Percentiles rank a stretch among this genome's conserved stretches.
Evolutionary conservation across 352 stramenopile species (phyloP).

Genomic region (Pythium aristosporum): DNA sequence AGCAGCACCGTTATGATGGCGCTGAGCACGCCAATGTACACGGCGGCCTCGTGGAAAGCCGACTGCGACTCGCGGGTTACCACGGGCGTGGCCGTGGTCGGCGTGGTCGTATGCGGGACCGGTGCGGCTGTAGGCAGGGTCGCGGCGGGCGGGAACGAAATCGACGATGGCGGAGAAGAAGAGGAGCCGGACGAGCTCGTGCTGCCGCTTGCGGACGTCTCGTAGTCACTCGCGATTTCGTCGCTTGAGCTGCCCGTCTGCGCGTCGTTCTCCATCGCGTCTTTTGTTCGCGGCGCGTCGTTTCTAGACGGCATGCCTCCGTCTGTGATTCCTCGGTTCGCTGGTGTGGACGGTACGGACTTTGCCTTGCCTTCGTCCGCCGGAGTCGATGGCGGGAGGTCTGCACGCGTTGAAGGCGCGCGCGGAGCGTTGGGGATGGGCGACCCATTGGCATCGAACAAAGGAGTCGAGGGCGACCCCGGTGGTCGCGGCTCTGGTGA

Average conservation of each 20-base stretch:
- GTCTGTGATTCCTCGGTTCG: too few relatives aligned
- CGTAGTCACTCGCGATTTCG: neutral
- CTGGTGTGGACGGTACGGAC: too few relatives aligned
- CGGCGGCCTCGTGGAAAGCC: slow-evolving; percentile 1
- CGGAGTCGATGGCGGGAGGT: neutral
- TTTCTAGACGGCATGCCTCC: neutral
- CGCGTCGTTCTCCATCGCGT: neutral
- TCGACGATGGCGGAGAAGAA: slow-evolving; percentile 3
- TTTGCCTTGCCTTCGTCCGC: neutral
- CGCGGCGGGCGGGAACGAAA: neutral
- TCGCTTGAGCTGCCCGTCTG: neutral
- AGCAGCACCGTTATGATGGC: slow-evolving; percentile 58
- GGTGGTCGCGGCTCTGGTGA: neutral
- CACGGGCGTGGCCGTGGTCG: neutral
- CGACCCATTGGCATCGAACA: neutral
- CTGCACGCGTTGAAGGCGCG: neutral
- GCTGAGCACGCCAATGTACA: slow-evolving; percentile 14
- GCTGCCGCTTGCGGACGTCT: slow-evolving; percentile 18
- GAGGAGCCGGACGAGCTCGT: slow-evolving; percentile 1
- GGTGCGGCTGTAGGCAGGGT: neutral
- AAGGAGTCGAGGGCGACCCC: neutral
- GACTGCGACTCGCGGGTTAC: slow-evolving; percentile 1
- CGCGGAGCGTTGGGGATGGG: neutral
- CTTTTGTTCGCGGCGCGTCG: neutral
- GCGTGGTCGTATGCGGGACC: neutral